Evolutionary conservation across 768 basidiomycete genomes (phyloP).

Genomic region (Symmetrospora coprosmae): DNA sequence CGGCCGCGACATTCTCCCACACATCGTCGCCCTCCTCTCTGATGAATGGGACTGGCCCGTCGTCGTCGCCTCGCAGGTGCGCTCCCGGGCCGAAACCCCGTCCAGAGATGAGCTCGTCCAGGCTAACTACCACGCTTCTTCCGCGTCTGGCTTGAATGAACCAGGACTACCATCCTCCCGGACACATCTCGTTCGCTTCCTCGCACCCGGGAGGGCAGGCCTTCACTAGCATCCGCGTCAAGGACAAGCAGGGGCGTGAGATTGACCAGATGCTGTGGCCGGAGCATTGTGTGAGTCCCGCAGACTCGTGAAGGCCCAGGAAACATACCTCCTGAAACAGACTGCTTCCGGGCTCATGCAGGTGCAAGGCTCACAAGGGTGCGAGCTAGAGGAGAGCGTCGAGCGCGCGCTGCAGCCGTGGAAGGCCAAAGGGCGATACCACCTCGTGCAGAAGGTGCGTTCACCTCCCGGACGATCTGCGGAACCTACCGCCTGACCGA

Average conservation of each 20-base stretch:
- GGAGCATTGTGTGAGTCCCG: conserved; percentile 48
- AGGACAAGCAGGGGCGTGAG: conserved; percentile 25
- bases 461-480: not conserved
- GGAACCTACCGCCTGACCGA: too few relatives aligned
- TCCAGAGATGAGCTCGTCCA: too few relatives aligned
- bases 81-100: too few relatives aligned
- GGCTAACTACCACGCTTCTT: not conserved
- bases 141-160: too few relatives aligned
- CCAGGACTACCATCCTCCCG: conserved; percentile 41
- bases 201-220: conserved; percentile 42
- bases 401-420: conserved; percentile 42
- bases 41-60: conserved; percentile 31
- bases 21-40: conserved; percentile 48
- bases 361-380: conserved; percentile 46
- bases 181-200: conserved; percentile 60
- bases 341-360: conserved; percentile 1
- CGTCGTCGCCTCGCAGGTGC: conserved; percentile 41
- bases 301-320: not conserved
- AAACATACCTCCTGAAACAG: too few relatives aligned
- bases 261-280: conserved; percentile 60
- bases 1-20: conserved; percentile 48
- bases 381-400: conserved; percentile 50
- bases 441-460: conserved; percentile 36
- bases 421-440: conserved; percentile 24
- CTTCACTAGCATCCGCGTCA: conserved; percentile 31